Base-by-base conservation (phyloP, 495 filamentous ascomycete species). In the Aspergillus coremiiformis region DNA sequence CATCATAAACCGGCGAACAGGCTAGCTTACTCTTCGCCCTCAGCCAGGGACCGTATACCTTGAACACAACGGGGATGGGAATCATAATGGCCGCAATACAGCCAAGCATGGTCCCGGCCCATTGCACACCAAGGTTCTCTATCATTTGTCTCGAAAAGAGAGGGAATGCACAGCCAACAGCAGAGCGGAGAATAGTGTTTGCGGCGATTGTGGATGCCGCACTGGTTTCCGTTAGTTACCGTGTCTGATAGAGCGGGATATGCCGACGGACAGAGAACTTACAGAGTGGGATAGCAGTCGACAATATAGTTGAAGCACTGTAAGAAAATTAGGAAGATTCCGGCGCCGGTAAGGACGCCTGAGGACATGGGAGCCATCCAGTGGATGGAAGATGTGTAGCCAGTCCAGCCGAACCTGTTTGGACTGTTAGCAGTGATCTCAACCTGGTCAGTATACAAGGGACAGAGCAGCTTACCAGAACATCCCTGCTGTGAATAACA, bases 191-290 rank as follows among this genome's bases (percentile, higher is more conserved):
- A 65, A 96, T 90, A 0, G 90, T 93, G 65, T 96, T 95, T 20
- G 84, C 89, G 7, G 90, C 90, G 42, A 95, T 89, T 22, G 89
- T 87, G 5, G 88, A 92, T 30, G 89, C 89, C 11, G 89, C 89
- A 49, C 78, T 82, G 49, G 39, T 27, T 7, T 32, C 8, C 11
- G 52, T 57, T 53, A 49, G 55, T 55, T 33, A 49, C 14, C 26
- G 29, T 11, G 14, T 35, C 14, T 12, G 0, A 21, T 23, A 14
- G 5, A n/a, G 15, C 2, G 12, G 35, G 20, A 24, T n/a, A 19
- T 1, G 5, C 7, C 24, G 5, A 10, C 1, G 77, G 57, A 26
- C 46, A 8, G 19, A 26, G 44, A 3, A 75, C 80, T 63, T 74
- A 85, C 79, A 92, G 86, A 74, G 92, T 90, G 51, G 73, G 53